These are phyloP conservation scores for Musa schizocarpa DNA, from an alignment of 176 grass and related monocot species.

Conservation along the genomic window DNA sequence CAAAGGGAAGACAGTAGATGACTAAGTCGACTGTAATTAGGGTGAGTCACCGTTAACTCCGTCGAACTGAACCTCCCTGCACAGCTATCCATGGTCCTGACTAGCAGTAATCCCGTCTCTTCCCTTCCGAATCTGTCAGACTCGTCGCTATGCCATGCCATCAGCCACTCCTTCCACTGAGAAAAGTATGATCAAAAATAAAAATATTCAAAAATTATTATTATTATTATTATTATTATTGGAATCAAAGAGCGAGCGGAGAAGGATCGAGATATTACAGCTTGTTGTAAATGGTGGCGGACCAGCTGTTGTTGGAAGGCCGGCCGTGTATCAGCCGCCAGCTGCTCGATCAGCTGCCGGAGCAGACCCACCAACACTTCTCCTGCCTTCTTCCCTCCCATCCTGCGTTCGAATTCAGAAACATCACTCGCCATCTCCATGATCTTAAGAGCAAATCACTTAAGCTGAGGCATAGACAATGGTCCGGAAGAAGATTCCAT, in stretches of 20 bases:
- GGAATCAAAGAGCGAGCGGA: background rate
- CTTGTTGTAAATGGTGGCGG: conserved; percentile 22
- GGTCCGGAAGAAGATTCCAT: background rate
- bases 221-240: background rate
- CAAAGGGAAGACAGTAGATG: conserved; percentile 36
- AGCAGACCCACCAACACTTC: conserved; percentile 32
- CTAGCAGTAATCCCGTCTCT: conserved; percentile 47
- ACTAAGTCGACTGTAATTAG: conserved; percentile 15
- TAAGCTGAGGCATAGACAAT: too few species aligned
- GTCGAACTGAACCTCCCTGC: conserved; percentile 31
- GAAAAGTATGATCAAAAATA: background rate
- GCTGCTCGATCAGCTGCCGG: conserved; percentile 27
- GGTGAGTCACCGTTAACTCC: conserved; percentile 3
- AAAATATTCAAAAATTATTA: background rate
- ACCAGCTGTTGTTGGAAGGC: conserved; percentile 7
- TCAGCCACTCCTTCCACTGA: conserved; percentile 14
- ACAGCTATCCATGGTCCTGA: conserved; percentile 59
- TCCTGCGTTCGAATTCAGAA: conserved; percentile 10
- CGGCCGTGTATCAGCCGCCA: conserved; percentile 22
- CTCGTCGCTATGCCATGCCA: conserved; percentile 20
- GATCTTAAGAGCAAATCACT: background rate
- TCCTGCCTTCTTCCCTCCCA: conserved; percentile 18
- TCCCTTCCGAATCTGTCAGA: background rate
- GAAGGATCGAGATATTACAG: conserved; percentile 31
- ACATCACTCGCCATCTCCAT: background rate